These are phyloP conservation scores for Cyanidiococcus yangmingshanensis DNA, from an alignment of 23 red algal genomes.

Conservation along the genomic window DNA sequence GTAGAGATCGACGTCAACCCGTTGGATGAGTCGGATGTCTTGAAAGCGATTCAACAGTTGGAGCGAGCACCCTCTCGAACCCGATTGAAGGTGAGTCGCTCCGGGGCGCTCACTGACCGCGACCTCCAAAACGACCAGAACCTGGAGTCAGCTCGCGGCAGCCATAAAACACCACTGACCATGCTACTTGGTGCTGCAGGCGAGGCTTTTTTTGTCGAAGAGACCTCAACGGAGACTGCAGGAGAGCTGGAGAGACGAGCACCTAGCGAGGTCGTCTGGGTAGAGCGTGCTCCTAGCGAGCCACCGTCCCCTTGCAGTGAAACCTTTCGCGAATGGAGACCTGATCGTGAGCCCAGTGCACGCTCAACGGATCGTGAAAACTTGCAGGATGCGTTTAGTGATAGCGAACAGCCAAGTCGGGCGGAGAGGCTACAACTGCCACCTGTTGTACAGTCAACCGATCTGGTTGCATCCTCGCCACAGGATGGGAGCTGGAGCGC, in stretches of 20 bases:
- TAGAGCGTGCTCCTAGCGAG: slow-evolving; percentile 11
- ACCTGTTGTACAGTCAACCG: neutral
- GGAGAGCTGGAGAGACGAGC: neutral
- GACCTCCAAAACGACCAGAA: neutral
- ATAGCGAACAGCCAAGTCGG: neutral
- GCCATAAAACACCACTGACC: slow-evolving; percentile 16
- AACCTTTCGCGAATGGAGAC: neutral
- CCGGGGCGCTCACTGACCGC: neutral
- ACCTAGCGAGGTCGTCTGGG: neutral
- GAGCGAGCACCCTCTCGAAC: too few relatives aligned
- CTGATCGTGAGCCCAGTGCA: neutral
- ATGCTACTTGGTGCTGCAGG: slow-evolving; percentile 77
- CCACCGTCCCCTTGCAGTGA: slow-evolving; percentile 5
- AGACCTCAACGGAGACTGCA: slow-evolving; percentile 22
- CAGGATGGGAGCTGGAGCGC: neutral
- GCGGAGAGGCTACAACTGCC: neutral
- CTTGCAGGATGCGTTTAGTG: neutral
- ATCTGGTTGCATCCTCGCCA: neutral
- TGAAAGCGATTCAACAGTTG: neutral
- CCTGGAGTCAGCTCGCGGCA: neutral
- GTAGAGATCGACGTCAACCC: slow-evolving; percentile 68
- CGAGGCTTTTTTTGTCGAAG: slow-evolving; percentile 87
- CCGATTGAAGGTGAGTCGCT: too few relatives aligned
- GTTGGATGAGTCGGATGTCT: neutral
- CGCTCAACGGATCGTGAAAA: neutral